A percentile compares a stretch with the other conserved stretches of the same genome.
Conservation (phyloP, 192 early-diverging fungal genomes). For the Umbelopsis sp. region DNA sequence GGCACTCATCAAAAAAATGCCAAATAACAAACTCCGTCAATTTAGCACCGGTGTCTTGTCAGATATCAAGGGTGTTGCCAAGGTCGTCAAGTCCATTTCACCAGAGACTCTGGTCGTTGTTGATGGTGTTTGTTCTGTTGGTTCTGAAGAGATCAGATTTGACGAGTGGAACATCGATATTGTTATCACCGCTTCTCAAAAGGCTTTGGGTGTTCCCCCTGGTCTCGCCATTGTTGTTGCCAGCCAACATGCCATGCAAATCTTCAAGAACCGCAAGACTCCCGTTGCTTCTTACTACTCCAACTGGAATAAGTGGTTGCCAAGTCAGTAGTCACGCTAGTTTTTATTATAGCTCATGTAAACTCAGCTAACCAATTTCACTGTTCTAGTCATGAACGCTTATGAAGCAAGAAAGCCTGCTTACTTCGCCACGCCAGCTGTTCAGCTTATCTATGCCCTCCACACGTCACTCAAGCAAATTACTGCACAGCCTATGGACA, state of each 20-base stretch:
- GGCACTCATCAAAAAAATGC: background rate
- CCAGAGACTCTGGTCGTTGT: conserved; percentile 89
- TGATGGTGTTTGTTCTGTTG: conserved; percentile 96
- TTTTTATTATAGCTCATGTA: background rate
- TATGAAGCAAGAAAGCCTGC: conserved; percentile 91
- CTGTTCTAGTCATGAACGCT: conserved; percentile 77
- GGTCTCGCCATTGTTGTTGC: conserved; percentile 90
- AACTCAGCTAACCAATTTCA: background rate
- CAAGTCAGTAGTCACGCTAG: conserved; percentile 46
- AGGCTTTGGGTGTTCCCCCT: conserved; percentile 93
- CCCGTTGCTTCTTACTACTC: conserved; percentile 88
- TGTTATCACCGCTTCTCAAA: conserved; percentile 91
- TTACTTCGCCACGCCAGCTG: conserved; percentile 98
- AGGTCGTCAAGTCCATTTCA: conserved; percentile 71
- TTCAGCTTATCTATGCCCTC: conserved; percentile 90
- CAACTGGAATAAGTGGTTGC: conserved; percentile 93
- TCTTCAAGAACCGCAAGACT: conserved; percentile 72
- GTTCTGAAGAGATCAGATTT: conserved; percentile 88
- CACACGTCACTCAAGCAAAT: conserved; percentile 82
- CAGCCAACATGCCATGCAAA: conserved; percentile 70
- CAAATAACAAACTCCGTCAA: background rate
- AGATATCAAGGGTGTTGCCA: conserved; percentile 78
- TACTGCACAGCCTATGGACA: conserved; percentile 69
- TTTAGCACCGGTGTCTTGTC: conserved; percentile 78
- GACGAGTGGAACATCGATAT: conserved; percentile 93